Evolutionary conservation across 441 rosid species (phyloP).

Genomic region (Eutrema salsugineum): DNA sequence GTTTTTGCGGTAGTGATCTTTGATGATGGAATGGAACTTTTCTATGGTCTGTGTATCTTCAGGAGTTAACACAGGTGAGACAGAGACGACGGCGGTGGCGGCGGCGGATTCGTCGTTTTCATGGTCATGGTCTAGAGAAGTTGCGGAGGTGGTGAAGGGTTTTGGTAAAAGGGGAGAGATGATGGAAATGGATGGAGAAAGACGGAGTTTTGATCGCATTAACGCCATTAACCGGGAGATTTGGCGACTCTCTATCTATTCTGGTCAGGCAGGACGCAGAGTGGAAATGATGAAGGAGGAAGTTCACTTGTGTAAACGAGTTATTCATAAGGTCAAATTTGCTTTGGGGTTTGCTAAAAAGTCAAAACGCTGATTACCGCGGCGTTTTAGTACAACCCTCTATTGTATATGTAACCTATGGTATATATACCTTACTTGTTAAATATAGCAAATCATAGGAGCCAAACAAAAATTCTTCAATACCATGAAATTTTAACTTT

Average conservation of each 20-base stretch:
- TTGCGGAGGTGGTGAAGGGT: slow-evolving; percentile 29
- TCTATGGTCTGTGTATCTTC: slow-evolving; percentile 51
- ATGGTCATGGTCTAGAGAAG: slow-evolving; percentile 24
- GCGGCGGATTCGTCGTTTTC: slow-evolving; percentile 29
- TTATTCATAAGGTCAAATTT: slow-evolving; percentile 8
- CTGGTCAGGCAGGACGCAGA: neutral
- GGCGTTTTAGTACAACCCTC: neutral
- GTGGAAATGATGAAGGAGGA: neutral
- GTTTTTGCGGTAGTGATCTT: slow-evolving; percentile 74
- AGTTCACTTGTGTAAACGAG: neutral
- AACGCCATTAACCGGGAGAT: slow-evolving; percentile 41
- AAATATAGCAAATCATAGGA: neutral
- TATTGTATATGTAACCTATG: too few relatives aligned
- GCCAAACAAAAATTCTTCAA: neutral
- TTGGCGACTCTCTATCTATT: neutral
- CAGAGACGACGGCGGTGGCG: neutral
- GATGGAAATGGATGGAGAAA: slow-evolving; percentile 19
- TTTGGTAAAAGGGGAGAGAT: slow-evolving; percentile 26
- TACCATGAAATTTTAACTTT: neutral
- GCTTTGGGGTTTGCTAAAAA: neutral
- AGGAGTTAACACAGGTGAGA: slow-evolving; percentile 31
- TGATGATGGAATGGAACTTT: slow-evolving; percentile 58
- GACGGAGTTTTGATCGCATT: slow-evolving; percentile 29
- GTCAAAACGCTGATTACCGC: neutral
- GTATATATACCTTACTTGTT: too few relatives aligned